Conservation (phyloP, 768 basidiomycete genomes). For the Xanthoconium purpureum region DNA sequence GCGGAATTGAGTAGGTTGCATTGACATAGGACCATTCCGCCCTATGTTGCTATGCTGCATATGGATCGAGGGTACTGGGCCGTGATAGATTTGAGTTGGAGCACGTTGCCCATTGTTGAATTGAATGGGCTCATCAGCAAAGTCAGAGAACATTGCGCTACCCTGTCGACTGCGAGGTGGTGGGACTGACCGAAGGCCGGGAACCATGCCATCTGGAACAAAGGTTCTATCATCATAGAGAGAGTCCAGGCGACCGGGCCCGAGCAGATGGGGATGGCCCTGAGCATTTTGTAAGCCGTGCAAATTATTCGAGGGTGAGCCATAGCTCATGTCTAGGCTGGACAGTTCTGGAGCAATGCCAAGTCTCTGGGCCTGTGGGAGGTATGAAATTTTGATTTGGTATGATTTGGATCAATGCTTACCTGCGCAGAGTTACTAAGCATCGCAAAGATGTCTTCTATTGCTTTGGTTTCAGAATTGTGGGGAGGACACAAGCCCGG, state of each 20-base stretch:
- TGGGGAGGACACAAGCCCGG: slow-evolving; percentile 35
- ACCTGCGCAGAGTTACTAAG: slow-evolving; percentile 76
- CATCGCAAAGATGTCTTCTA: slow-evolving; percentile 83
- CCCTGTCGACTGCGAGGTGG: slow-evolving; percentile 61
- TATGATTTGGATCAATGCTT: slow-evolving; percentile 18
- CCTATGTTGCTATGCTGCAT: slow-evolving; percentile 48
- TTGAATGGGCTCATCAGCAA: slow-evolving; percentile 60
- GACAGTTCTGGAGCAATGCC: slow-evolving; percentile 23
- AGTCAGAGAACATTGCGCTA: slow-evolving; percentile 52
- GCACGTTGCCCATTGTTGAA: slow-evolving; percentile 59
- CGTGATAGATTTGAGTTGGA: slow-evolving; percentile 56
- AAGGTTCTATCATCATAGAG: slow-evolving; percentile 78
- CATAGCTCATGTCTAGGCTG: slow-evolving; percentile 25
- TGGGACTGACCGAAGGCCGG: slow-evolving; percentile 68
- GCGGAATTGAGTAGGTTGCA: slow-evolving; percentile 65
- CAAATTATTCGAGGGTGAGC: slow-evolving; percentile 25
- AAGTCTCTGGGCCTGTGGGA: slow-evolving; percentile 28
- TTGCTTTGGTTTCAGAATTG: slow-evolving; percentile 52
- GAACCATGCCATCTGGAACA: slow-evolving; percentile 82
- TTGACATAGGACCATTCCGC: slow-evolving; percentile 50
- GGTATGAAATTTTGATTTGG: slow-evolving; percentile 6
- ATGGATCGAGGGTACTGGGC: slow-evolving; percentile 47
- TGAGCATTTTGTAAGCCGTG: slow-evolving; percentile 43
- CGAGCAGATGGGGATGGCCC: slow-evolving; percentile 38
- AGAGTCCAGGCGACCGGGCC: slow-evolving; percentile 54